A percentile compares a stretch with the other conserved stretches of the same genome.
Evolutionary conservation across 108 stramenopile species (phyloP).

Genomic region (Aurantiochytrium sp.): DNA sequence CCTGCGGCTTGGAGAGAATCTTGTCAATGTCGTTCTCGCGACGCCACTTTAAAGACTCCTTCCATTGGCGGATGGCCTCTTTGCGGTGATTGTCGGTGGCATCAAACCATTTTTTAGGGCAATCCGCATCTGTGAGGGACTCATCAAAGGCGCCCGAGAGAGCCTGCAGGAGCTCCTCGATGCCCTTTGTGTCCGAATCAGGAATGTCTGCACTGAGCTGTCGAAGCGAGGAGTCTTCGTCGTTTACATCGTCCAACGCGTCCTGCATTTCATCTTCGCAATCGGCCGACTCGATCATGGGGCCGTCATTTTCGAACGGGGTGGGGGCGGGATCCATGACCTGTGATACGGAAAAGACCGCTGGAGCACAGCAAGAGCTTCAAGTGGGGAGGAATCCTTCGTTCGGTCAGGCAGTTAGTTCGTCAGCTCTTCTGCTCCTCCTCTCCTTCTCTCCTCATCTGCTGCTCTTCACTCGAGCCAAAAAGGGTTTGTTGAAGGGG

Average conservation of each 20-base stretch:
- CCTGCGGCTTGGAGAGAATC: neutral
- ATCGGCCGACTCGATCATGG: neutral
- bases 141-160: slow-evolving; percentile 6
- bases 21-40: neutral
- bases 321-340: neutral
- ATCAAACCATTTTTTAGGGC: slow-evolving; percentile 1
- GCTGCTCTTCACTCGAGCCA: no score
- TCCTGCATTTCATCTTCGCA: neutral
- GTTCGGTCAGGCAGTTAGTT: no score
- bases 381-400: no score
- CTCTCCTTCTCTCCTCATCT: no score
- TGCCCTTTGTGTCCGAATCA: neutral
- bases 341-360: no score
- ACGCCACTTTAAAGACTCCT: neutral
- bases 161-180: neutral
- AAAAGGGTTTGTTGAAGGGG: no score
- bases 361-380: no score
- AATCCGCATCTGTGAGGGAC: neutral
- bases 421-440: no score
- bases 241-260: neutral
- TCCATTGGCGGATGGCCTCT: neutral
- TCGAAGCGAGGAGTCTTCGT: neutral
- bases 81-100: slow-evolving; percentile 1
- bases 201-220: neutral
- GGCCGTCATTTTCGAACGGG: neutral